Percentiles rank a stretch among this genome's conserved stretches.
phyloP scores from a whole-genome alignment of 2,329 filamentous ascomycete species.

The Sordariomycetes sp. region DNA sequence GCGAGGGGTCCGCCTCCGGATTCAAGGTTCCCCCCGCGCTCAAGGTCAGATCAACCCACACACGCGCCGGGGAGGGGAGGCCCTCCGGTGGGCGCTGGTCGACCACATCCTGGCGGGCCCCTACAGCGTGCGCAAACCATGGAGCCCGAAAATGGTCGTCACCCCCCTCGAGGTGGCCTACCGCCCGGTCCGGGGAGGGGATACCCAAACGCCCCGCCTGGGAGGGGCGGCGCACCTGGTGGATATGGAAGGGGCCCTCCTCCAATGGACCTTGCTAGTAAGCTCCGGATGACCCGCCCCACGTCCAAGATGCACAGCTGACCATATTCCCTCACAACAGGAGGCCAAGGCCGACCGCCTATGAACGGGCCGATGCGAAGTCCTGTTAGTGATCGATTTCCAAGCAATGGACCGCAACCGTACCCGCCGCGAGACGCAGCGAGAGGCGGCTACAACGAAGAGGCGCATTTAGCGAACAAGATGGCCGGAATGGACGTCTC shows the following conservation, averaged over 20 bases:
- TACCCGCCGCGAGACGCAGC: constrained; percentile 27
- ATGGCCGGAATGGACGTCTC: constrained; percentile 29
- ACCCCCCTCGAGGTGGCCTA: constrained; percentile 22
- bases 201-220: constrained; percentile 9
- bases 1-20: constrained; percentile 28
- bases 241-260: constrained; percentile 16
- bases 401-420: constrained; percentile 21
- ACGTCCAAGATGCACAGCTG: not conserved
- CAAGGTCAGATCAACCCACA: constrained; percentile 29
- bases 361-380: constrained; percentile 14
- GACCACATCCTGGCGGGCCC: not conserved
- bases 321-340: constrained; percentile 9
- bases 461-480: constrained; percentile 26
- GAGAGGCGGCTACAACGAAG: constrained; percentile 25
- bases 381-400: constrained; percentile 13
- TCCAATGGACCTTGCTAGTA: constrained; percentile 23
- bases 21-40: constrained; percentile 23
- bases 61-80: constrained; percentile 27
- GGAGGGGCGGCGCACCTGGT: constrained; percentile 15
- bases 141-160: constrained; percentile 19
- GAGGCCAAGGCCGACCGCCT: constrained; percentile 13
- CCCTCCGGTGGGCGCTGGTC: constrained; percentile 6
- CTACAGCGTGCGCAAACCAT: constrained; percentile 17
- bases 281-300: not conserved
- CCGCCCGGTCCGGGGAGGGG: constrained; percentile 6